Evolutionary conservation across 2,329 filamentous ascomycete genomes (phyloP).

Genomic region (Colletotrichum liaoningense): DNA sequence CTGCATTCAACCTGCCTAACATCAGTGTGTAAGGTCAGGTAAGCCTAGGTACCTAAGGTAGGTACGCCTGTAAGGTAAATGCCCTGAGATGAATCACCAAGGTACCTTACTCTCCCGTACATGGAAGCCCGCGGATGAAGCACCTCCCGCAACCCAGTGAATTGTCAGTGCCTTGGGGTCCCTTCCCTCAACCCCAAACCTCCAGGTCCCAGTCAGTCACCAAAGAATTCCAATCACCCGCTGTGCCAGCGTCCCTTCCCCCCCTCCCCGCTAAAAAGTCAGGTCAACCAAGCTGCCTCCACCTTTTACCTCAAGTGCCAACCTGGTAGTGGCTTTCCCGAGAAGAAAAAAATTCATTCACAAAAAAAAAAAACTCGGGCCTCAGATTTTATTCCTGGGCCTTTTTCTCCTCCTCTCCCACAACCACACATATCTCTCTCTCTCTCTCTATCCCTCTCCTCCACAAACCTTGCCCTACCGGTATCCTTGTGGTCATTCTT

Average conservation of each 20-base stretch:
- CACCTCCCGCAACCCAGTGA: neutral
- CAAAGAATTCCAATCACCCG: neutral
- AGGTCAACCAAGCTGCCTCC: constrained; percentile 33
- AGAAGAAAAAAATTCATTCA: constrained; percentile 37
- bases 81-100: constrained; percentile 4
- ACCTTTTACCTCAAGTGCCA: constrained; percentile 32
- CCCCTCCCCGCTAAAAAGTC: constrained; percentile 32
- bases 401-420: constrained; percentile 24
- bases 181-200: constrained; percentile 1
- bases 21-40: neutral
- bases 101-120: neutral
- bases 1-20: neutral
- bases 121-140: neutral
- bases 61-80: neutral
- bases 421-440: constrained; percentile 22
- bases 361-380: constrained; percentile 37
- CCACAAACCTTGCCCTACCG: constrained; percentile 21
- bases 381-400: constrained; percentile 36
- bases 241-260: neutral
- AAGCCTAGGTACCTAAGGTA: too few relatives aligned
- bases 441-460: constrained; percentile 13
- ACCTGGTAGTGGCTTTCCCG: constrained; percentile 35
- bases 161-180: neutral
- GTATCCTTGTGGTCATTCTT: constrained; percentile 24
- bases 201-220: neutral